Evolutionary conservation across 139 green algal genomes (phyloP).

Genomic region (Edaphochlamys debaryana): DNA sequence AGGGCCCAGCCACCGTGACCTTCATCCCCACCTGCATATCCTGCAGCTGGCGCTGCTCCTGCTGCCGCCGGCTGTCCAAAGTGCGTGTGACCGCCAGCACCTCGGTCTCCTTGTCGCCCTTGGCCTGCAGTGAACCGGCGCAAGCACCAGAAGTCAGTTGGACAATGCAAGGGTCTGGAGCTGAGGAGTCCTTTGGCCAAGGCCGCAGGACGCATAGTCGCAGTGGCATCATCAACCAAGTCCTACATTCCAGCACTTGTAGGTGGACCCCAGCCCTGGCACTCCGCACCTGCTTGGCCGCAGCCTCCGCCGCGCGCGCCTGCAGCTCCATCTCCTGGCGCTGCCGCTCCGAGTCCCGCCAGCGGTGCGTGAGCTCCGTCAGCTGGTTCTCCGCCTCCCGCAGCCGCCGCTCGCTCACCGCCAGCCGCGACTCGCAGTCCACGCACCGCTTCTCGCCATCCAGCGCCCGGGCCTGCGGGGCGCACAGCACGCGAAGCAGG

Average conservation of each 20-base stretch:
- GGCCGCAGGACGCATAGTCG: too few relatives aligned
- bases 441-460: slow-evolving; percentile 33
- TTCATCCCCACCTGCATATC: slow-evolving; percentile 44
- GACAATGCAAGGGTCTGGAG: too few relatives aligned
- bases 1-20: too few relatives aligned
- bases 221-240: too few relatives aligned
- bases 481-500: too few relatives aligned
- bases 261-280: too few relatives aligned
- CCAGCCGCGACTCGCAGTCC: slow-evolving; percentile 39
- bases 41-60: slow-evolving; percentile 45
- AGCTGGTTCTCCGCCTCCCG: slow-evolving; percentile 47
- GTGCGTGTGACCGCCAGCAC: slow-evolving; percentile 5
- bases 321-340: slow-evolving; percentile 48
- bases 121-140: slow-evolving; percentile 25
- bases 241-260: too few relatives aligned
- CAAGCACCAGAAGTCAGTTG: too few relatives aligned
- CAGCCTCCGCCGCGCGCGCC: slow-evolving; percentile 41
- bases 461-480: background rate
- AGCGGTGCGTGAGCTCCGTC: slow-evolving; percentile 36
- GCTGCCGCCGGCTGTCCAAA: slow-evolving; percentile 29
- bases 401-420: slow-evolving; percentile 40
- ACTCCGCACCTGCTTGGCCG: slow-evolving; percentile 56
- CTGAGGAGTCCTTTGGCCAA: too few relatives aligned
- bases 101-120: slow-evolving; percentile 32
- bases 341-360: slow-evolving; percentile 40